Evolutionary conservation across 73 alveolate species (phyloP).

Genomic region (Paraurostyla sp.): DNA sequence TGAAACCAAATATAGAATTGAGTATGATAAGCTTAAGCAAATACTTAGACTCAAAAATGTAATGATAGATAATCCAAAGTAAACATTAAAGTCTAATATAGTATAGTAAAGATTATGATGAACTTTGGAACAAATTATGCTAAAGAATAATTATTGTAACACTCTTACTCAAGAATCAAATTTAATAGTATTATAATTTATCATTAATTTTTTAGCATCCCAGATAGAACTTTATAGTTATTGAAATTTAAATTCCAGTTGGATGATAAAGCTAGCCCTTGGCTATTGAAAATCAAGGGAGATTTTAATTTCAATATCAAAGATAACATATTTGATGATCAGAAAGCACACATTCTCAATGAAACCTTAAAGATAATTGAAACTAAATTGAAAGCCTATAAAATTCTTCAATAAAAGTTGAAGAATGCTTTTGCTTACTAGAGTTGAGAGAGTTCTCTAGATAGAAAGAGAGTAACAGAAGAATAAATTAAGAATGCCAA

Average conservation of each 20-base stretch:
- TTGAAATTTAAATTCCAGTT: slow-evolving; percentile 12
- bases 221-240: slow-evolving; percentile 38
- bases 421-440: not conserved
- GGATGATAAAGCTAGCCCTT: slow-evolving; percentile 12
- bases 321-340: slow-evolving; percentile 34
- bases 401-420: not conserved
- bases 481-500: not conserved
- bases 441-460: not conserved
- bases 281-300: not conserved
- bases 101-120: slow-evolving; percentile 4
- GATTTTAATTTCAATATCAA: slow-evolving; percentile 29
- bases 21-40: not conserved
- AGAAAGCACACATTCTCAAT: slow-evolving; percentile 23
- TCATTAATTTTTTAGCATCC: not conserved
- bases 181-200: not conserved
- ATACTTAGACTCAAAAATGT: not conserved
- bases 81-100: not conserved
- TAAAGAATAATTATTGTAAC: not conserved
- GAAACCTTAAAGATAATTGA: slow-evolving; percentile 7
- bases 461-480: not conserved
- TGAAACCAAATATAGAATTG: slow-evolving; percentile 26
- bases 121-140: slow-evolving; percentile 35
- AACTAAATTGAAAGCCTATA: not conserved
- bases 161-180: not conserved
- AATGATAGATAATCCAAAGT: not conserved